These are phyloP conservation scores for Cutaneotrichosporon sp. DNA, from an alignment of 1,284 basidiomycete species.

Conservation along the genomic window DNA sequence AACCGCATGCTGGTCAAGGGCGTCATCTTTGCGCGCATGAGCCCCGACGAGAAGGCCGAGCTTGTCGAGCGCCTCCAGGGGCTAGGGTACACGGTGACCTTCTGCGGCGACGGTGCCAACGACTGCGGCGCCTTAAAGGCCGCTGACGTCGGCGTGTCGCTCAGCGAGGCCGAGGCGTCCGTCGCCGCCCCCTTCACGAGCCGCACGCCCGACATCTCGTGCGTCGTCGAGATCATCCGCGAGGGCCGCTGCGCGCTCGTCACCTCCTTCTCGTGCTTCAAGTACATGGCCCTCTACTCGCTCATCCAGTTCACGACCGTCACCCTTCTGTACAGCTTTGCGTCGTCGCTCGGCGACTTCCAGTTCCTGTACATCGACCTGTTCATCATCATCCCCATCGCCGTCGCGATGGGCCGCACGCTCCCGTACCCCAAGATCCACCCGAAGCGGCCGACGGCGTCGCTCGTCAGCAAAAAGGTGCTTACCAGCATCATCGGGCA, in stretches of 20 bases:
- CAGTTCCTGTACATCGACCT: conserved; percentile 97
- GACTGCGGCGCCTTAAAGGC: conserved; percentile 98
- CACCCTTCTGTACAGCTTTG: conserved; percentile 92
- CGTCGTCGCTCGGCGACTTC: conserved; percentile 94
- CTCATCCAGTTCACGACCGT: conserved; percentile 65
- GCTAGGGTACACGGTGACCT: conserved; percentile 93
- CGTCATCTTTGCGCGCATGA: conserved; percentile 98
- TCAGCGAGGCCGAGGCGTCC: conserved; percentile 97
- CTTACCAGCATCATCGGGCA: conserved; percentile 92
- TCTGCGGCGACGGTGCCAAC: conserved; percentile 99
- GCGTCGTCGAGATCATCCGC: conserved; percentile 94
- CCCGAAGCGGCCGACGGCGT: conserved; percentile 91
- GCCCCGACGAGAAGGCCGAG: conserved; percentile 99
- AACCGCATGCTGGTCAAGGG: conserved; percentile 98
- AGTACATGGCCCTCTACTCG: conserved; percentile 75
- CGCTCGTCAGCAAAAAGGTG: conserved; percentile 94
- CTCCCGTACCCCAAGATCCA: conserved; percentile 83
- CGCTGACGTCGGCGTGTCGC: conserved; percentile 93
- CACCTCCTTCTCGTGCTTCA: conserved; percentile 99
- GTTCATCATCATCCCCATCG: conserved; percentile 95
- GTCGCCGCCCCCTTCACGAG: conserved; percentile 99
- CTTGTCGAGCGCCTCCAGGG: conserved; percentile 91
- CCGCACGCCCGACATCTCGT: conserved; percentile 90
- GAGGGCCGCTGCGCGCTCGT: conserved; percentile 94
- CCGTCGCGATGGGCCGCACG: conserved; percentile 95